A percentile compares a stretch with the other conserved stretches of the same genome.
Evolutionary conservation across 2,329 filamentous ascomycete genomes (phyloP).

Genomic region (Neofusicoccum cordaticola): DNA sequence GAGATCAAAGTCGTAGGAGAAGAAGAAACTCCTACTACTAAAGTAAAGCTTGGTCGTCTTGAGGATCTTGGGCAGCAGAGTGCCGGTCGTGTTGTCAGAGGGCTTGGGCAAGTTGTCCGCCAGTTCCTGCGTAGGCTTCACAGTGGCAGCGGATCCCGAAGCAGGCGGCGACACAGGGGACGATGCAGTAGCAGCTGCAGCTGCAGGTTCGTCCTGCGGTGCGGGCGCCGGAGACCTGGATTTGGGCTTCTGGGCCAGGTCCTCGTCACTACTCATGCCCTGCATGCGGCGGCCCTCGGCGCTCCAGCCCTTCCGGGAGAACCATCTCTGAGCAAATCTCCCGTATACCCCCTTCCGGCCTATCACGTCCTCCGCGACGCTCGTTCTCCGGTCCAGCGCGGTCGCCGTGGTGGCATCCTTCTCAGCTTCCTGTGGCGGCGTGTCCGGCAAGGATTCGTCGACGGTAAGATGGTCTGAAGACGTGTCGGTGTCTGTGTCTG

Average conservation of each 20-base stretch:
- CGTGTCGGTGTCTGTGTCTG: slow-evolving; percentile 27
- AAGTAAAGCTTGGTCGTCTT: slow-evolving; percentile 83
- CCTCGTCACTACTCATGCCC: slow-evolving; percentile 59
- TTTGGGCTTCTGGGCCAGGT: slow-evolving; percentile 27
- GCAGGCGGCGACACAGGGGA: slow-evolving; percentile 2
- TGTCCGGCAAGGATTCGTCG: slow-evolving; percentile 32
- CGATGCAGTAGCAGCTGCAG: background rate
- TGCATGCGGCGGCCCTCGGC: slow-evolving; percentile 67
- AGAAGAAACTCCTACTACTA: slow-evolving; percentile 81
- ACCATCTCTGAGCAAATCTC: slow-evolving; percentile 86
- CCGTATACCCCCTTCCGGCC: slow-evolving; percentile 79
- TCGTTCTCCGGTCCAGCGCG: slow-evolving; percentile 40
- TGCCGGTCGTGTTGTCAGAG: slow-evolving; percentile 24
- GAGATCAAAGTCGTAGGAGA: slow-evolving; percentile 91
- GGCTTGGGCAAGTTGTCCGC: background rate
- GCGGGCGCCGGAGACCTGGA: background rate
- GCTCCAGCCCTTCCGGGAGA: slow-evolving; percentile 79
- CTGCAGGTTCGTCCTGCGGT: slow-evolving; percentile 3
- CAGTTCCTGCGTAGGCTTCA: background rate
- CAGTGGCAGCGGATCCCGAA: slow-evolving; percentile 2
- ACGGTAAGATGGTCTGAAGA: slow-evolving; percentile 32
- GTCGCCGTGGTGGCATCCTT: slow-evolving; percentile 28
- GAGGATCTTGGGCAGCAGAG: slow-evolving; percentile 76
- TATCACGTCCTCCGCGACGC: slow-evolving; percentile 86
- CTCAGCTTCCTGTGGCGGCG: slow-evolving; percentile 31